Evolutionary conservation across 805 yeast genomes (phyloP), one percentile per base, ranked within the genome.

Genomic region (Pachysolen tannophilus): DNA sequence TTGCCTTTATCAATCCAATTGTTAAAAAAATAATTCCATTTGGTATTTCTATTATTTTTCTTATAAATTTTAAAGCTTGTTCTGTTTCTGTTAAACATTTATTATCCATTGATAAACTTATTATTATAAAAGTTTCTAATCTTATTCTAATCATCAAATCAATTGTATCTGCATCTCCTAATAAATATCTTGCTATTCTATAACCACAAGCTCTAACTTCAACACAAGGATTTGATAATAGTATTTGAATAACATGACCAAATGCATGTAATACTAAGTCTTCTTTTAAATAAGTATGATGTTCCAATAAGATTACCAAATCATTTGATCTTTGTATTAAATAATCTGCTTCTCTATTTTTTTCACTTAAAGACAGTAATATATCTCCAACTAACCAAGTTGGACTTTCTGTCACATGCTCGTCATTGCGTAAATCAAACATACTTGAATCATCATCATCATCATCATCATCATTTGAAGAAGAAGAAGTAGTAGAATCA

Each of bases 201-300:
- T 77, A 86, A 0, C 88, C 95, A 2, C 86, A 69, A 0, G 88
- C 82, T 6, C 79, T 66, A 1, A 84, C 80, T 38, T 75, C 78
- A 20, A 77, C 65, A 31, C 72, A 67, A 6, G 63, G 63, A 45
- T 73, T 76, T 19, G 73, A 60, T 15, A 88, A 54, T 50, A 86
- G 61, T 15, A 68, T 66, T 46, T 77, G 82, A 8, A 88, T 64
- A 21, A 75, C 58, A 33, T 63, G 64, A 18, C 82, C 61, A 34
- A 80, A 69, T 1, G 76, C 71, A 15, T 72, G 63, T 13, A 81
- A 50, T 3, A 69, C 77, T 20, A 88, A 60, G 33, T 85, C 94
- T 23, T 69, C 61, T 47, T 75, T 75, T 23, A 86, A 60, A 19
- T 65, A 61, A 0, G 88, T 82, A 47, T 78, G 61, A 30, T 68